Conservation (phyloP, 169 alveolate genomes). For the Eimeria sp. region DNA sequence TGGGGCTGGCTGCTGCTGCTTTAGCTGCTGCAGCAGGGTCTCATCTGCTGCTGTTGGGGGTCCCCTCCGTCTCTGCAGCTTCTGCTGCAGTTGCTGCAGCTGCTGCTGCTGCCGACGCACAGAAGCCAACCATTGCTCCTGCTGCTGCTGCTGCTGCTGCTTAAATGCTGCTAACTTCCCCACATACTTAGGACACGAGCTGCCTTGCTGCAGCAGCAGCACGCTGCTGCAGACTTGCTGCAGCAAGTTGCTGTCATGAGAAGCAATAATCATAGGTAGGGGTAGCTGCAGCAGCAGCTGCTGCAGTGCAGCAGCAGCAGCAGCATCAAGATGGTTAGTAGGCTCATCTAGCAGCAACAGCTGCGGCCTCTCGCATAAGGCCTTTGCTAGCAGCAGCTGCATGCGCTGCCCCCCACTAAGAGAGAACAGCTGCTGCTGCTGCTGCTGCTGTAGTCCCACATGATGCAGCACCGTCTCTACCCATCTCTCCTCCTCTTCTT, state of each 20-base stretch:
- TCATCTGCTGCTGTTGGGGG: conserved; percentile 57
- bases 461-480: conserved; percentile 12
- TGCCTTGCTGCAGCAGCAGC: conserved; percentile 62
- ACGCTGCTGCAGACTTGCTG: conserved; percentile 76
- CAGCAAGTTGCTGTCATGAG: conserved; percentile 84
- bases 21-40: conserved; percentile 67
- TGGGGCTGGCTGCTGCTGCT: conserved; percentile 13
- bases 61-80: conserved; percentile 52
- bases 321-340: conserved; percentile 96
- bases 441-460: conserved; percentile 41
- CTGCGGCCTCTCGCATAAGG: conserved; percentile 93
- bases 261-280: conserved; percentile 82
- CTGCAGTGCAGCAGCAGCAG: conserved; percentile 82
- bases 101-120: conserved; percentile 48
- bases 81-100: conserved; percentile 66
- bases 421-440: conserved; percentile 45
- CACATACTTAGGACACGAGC: background rate
- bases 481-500: conserved; percentile 31
- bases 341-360: conserved; percentile 96
- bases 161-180: conserved; percentile 48
- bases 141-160: conserved; percentile 74
- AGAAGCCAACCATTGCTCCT: conserved; percentile 26
- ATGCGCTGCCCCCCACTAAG: conserved; percentile 80
- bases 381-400: conserved; percentile 88
- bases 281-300: conserved; percentile 75